phyloP scores from a whole-genome alignment of 306 rosid genomes.

The Coriaria nepalensis region DNA sequence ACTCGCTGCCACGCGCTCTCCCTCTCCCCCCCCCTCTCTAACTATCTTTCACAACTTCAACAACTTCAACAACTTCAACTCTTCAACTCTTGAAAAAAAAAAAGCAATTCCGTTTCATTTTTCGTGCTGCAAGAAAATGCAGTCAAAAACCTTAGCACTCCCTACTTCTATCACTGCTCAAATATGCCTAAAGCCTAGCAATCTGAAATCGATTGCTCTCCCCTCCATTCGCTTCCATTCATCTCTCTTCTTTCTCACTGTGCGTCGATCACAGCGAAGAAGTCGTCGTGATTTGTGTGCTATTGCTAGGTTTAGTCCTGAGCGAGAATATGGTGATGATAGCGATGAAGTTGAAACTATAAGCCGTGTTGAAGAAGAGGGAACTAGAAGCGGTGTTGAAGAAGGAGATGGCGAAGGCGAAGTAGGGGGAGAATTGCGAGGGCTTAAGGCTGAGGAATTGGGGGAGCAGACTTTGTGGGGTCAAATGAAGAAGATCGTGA shows the following conservation, averaged over 20 bases:
- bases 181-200: not conserved
- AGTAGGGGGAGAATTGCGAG: conserved; percentile 9
- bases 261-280: not conserved
- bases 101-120: too few species aligned
- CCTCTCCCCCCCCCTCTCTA: too few species aligned
- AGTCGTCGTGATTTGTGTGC: not conserved
- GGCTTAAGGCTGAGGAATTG: conserved; percentile 20
- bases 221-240: conserved; percentile 2
- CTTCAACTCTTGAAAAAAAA: too few species aligned
- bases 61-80: too few species aligned
- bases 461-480: conserved; percentile 35
- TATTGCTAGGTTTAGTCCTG: not conserved
- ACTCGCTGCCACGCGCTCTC: too few species aligned
- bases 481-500: conserved; percentile 61
- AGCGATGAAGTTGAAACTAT: conserved; percentile 7
- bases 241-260: not conserved
- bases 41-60: too few species aligned
- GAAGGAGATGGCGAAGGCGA: too few species aligned
- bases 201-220: not conserved
- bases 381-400: too few species aligned
- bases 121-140: conserved; percentile 1
- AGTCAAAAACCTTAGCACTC: conserved; percentile 1
- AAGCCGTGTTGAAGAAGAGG: not conserved
- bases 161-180: conserved; percentile 3
- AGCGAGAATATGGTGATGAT: not conserved